Evolutionary conservation across 139 green algal species (phyloP), one percentile per base, ranked within the genome.

Genomic region (Trebouxia sp.): DNA sequence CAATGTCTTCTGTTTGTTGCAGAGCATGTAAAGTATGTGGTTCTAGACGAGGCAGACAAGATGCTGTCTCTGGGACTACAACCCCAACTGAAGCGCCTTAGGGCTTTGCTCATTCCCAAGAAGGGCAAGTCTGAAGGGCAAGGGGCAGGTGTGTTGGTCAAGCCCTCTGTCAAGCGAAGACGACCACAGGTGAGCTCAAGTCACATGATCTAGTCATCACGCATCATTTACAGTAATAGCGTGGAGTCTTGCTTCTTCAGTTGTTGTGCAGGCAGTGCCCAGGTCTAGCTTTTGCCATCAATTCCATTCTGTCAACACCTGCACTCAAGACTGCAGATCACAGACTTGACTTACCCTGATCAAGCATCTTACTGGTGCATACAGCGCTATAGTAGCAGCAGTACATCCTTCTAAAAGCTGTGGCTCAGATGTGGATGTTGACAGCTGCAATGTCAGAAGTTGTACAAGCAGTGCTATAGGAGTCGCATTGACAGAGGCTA

Each of bases 21-120:
- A 85, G 72, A 37, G 20, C 14, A 38, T n/a, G 76, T 85, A 24
- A 30, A 43, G 43, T 76, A 58, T 62, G 80, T 96, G 30, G 93
- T 96, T 32, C 78, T 98, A 51, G 94, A 98, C 62, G 94, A 98
- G 79, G 93, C 94, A 0, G 94, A 98, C 83, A 94, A 95, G 82
- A 96, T 98, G 93, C 86, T 98, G 66, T 84, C 80, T 8, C 77
- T 95, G 26, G 94, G 94, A 28, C 94, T 98, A 51, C 39, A 84
- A 75, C 86, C 90, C 12, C 92, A 97, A 83, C 78, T 97, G 15
- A 88, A 93, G 6, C 70, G 86, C 4, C 76, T 98, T 76, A 80
- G 74, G 14, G 75, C 2, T 0, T 48, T 93, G 78, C 50, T 96
- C 37, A 80, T 93, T 48, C 70, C 82, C 4, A 55, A 79, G 6